Evolutionary conservation across 1,284 basidiomycete species (phyloP), one percentile per base, ranked within the genome.

Genomic region (Tilletia caries): DNA sequence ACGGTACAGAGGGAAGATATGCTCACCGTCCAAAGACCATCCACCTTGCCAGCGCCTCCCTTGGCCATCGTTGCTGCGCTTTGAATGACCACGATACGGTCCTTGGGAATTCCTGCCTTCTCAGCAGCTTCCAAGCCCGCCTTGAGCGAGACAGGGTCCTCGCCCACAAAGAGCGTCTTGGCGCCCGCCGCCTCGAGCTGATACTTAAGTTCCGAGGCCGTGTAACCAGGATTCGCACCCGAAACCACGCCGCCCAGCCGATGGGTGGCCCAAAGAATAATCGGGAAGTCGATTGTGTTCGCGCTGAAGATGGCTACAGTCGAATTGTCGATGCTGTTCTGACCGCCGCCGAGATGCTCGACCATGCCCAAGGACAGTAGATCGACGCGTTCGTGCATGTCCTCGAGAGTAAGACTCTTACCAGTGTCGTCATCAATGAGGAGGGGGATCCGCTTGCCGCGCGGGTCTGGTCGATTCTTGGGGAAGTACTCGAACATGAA

Each of bases 181-280:
- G 90, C 85, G 37, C 87, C 86, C 1, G 89, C 87, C 0, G 86
- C 85, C 58, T 86, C 84, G 5, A 84, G 58, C 69, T 84, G 82
- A 58, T 79, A 78, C 4, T 69, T 73, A 3, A 93, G 86, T 78
- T 93, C 91, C n/a, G 87, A 86, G 5, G 83, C 83, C 3, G 87
- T 87, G 79, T 90, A 92, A 6, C 88, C 85, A 0, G 91, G 90
- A 77, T 92, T 93, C 1, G 88, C 88, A 23, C 86, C 88, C 86
- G 89, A 89, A 81, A 90, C 85, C 66, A 90, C 87, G 2, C 86
- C 91, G 13, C 91, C 91, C 15, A 92, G 83, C 52, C 88, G 87
- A 74, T 92, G 91, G 1, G 86, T 83, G 1, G 91, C 92, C 91
- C 92, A 93, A 13, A 92, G 84, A 1, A 85, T 86, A 10, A 89